phyloP scores from a whole-genome alignment of 2,329 filamentous ascomycete genomes.

The Nannizziopsis barbatae region DNA sequence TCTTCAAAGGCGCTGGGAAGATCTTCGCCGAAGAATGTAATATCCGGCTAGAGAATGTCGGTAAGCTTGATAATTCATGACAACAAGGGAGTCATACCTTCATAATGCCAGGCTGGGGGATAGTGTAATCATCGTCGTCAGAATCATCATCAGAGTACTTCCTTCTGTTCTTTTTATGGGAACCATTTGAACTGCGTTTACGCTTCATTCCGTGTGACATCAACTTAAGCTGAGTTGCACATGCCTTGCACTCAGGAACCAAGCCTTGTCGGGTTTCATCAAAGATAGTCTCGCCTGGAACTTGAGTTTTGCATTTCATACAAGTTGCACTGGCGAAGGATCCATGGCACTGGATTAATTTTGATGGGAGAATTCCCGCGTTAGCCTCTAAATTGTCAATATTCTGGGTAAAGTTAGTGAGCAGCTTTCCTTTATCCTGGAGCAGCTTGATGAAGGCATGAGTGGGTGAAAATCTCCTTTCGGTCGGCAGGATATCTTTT shows the following conservation, averaged over 20 bases:
- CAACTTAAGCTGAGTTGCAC: conserved; percentile 46
- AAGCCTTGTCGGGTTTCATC: conserved; percentile 62
- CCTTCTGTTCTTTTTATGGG: conserved; percentile 42
- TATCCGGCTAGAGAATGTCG: conserved; percentile 57
- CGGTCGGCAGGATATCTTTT: conserved; percentile 74
- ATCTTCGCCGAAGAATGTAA: conserved; percentile 92
- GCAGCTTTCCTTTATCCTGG: conserved; percentile 74
- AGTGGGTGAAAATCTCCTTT: conserved; percentile 74
- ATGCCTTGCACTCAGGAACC: conserved; percentile 68
- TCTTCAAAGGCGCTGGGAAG: conserved; percentile 74
- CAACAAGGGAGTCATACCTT: conserved; percentile 36
- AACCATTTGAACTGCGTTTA: conserved; percentile 41
- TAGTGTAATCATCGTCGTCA: conserved; percentile 51
- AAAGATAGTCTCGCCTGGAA: conserved; percentile 67
- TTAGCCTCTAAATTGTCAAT: conserved; percentile 91
- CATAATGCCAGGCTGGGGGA: conserved; percentile 67
- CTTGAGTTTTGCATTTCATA: conserved; percentile 64
- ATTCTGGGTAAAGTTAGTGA: conserved; percentile 97
- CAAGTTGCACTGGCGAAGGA: conserved; percentile 90
- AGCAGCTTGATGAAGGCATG: conserved; percentile 88
- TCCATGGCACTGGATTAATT: conserved; percentile 90
- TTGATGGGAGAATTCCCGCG: conserved; percentile 68
- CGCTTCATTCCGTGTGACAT: conserved; percentile 41
- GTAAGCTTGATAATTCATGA: neutral
- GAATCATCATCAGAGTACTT: conserved; percentile 45